Base-by-base conservation (phyloP, 176 grass and related monocot species). In the Zoysia pacifica region DNA sequence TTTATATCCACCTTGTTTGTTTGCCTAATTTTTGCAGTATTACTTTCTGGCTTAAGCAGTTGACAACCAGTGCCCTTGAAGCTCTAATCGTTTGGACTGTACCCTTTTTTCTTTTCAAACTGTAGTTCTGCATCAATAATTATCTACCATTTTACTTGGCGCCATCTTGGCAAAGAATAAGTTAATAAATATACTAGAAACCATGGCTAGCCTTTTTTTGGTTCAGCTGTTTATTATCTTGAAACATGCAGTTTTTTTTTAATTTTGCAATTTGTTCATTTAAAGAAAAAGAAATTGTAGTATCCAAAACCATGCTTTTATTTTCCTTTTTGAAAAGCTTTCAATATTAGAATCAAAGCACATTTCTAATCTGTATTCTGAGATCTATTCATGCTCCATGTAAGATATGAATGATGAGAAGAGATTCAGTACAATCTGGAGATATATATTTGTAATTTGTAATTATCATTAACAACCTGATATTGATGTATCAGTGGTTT, bases 401-500 rank as follows among this genome's bases (percentile, higher is more conserved):
- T 80, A 63, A 46, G 20, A 37, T 56, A 84, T 0, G 5, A 39
- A 62, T 62, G 42, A 61, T 16, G 1, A 5, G 15, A 84, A 13
- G 18, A 75, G 76, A 72, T 50, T 59, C 16, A 58, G 16, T 51
- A 60, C 42, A 52, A 2, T 61, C 36, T 77, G 36, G 52, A 61
- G 49, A 52, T 48, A 18, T 42, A 39, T 71, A 15, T 13, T 77
- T 65, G 10, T 49, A 16, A 64, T 75, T 78, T 62, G 44, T 53
- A 28, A 28, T 28, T 28, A 28, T 40, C 28, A 78, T 72, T 48
- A 78, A 67, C 36, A 85, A 20, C 37, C 67, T 67, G 20, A 49
- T 37, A 71, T 51, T 9, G 28, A 63, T 63, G 35, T 49, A 76
- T 72, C 39, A 1, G 13, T 79, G 61, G 70, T 80, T 82, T 84